phyloP scores from a whole-genome alignment of 1,284 basidiomycete species.

The Ceratobasidium sp. region DNA sequence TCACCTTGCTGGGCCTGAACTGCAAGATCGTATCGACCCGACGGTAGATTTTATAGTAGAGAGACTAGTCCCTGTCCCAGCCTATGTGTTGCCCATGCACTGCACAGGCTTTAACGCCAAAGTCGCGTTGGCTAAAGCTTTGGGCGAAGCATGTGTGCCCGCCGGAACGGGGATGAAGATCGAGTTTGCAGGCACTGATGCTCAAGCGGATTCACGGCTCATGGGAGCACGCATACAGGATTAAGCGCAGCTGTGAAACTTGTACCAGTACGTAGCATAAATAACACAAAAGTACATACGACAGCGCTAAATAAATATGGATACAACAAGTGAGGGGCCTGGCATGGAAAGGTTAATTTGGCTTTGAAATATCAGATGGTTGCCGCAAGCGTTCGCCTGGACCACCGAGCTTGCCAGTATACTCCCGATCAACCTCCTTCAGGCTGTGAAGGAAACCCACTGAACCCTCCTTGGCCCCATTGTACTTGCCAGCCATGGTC shows the following conservation, averaged over 20 bases:
- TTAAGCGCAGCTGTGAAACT: constrained; percentile 7
- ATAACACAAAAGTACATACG: background rate
- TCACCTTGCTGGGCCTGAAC: constrained; percentile 78
- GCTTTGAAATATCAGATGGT: background rate
- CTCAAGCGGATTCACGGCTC: constrained; percentile 10
- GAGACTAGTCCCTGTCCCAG: constrained; percentile 71
- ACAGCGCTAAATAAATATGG: constrained; percentile 22
- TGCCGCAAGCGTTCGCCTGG: constrained; percentile 11
- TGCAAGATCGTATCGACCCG: constrained; percentile 70
- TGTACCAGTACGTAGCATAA: background rate
- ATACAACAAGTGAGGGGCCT: constrained; percentile 17
- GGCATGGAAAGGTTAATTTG: constrained; percentile 7
- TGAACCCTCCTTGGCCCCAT: constrained; percentile 52
- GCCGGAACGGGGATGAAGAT: constrained; percentile 79
- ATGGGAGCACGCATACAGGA: constrained; percentile 43
- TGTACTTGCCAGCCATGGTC: constrained; percentile 65
- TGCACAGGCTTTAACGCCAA: constrained; percentile 83
- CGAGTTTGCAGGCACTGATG: constrained; percentile 57
- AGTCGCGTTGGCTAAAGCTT: constrained; percentile 72
- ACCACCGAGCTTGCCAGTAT: constrained; percentile 32
- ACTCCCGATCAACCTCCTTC: constrained; percentile 61
- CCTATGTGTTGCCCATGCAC: constrained; percentile 84
- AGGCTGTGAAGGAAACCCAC: constrained; percentile 64
- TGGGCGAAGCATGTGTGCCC: constrained; percentile 81
- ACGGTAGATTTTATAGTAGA: constrained; percentile 79